Evolutionary conservation across 225 moss, liverwort and hornwort species (phyloP), one percentile per base, ranked within the genome.

Genomic region (Sphagnum contortum): DNA sequence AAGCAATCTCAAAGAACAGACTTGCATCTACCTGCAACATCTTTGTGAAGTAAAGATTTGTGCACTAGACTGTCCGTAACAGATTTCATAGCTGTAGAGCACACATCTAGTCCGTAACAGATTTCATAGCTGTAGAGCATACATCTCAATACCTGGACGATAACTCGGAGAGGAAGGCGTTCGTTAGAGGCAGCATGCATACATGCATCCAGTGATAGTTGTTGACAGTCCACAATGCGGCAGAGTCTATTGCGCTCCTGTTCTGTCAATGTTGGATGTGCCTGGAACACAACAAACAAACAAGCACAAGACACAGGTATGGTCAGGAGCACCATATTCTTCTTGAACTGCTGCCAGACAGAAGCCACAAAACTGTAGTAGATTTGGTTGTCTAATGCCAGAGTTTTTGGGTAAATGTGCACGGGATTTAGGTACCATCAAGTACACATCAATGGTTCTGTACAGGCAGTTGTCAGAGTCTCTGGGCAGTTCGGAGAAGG

Each of bases 121-220:
- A 29, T 29, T 29, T 29, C 1, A 29, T 29, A 29, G 29, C 29
- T 29, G 29, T 29, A 29, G 29, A 29, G 29, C 29, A 29, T 1
- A 29, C 29, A 29, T 29, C 29, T 29, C 29, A 29, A 29, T 29
- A 94, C 94, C 79, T 91, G 94, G 8, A 94, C 94, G 47, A 94
- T 87, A 57, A 94, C 88, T 51, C 94, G 87, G 57, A 94, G 87
- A 52, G 91, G 94, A 48, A 94, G 85, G 57, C 94, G 88, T 78
- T 94, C 94, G 48, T 94, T 94, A 67, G 91, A 91, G 3, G 94
- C 94, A 52, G 94, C 94, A 70, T 94, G 94, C 70, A 94, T 79
- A 66, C 94, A 94, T 45, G 94, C 94, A 76, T 91, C 94, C 68
- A 91, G 69, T 44, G 91, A 94, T 13, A 94, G 75, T 54, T 88